Evolutionary conservation across 768 basidiomycete genomes (phyloP).

Genomic region (Rhodosporidiobolus sp.): DNA sequence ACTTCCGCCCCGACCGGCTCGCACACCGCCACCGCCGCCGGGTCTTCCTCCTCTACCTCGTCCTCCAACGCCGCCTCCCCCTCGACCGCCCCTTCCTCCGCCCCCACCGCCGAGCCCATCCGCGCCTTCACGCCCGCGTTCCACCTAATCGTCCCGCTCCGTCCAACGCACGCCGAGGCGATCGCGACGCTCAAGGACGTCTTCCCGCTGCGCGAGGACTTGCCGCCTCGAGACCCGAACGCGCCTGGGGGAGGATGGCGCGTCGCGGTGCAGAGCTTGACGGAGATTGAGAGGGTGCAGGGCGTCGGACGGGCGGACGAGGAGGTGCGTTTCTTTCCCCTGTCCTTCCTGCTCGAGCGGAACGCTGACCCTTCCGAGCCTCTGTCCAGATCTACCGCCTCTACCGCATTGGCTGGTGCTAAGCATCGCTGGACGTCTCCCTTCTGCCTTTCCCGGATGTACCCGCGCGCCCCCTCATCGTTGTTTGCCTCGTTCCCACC

Average conservation of each 20-base stretch:
- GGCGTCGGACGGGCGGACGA: conserved; percentile 47
- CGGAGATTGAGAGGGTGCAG: conserved; percentile 55
- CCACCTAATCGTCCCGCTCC: conserved; percentile 71
- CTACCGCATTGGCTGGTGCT: conserved; percentile 69
- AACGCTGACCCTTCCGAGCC: too few relatives aligned
- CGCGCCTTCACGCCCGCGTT: conserved; percentile 55
- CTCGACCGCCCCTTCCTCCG: too few relatives aligned
- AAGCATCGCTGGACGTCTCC: not conserved
- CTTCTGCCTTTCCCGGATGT: not conserved
- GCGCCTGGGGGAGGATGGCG: conserved; percentile 35
- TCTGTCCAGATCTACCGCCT: conserved; percentile 67
- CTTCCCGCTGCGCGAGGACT: conserved; percentile 26
- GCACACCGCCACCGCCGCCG: too few relatives aligned
- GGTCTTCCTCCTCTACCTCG: not conserved
- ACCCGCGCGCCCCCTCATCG: too few relatives aligned
- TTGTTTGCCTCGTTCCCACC: too few relatives aligned
- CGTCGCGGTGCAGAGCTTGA: conserved; percentile 56
- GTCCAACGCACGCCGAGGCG: conserved; percentile 58
- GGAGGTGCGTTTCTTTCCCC: too few relatives aligned
- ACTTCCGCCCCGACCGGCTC: not conserved
- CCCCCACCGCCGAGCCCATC: not conserved
- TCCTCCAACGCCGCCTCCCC: not conserved
- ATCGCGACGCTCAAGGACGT: conserved; percentile 46
- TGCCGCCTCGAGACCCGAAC: not conserved
- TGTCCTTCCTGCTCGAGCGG: too few relatives aligned